Percentiles rank a stretch among this genome's conserved stretches.
These are phyloP conservation scores for Cryphonectria radicalis DNA, from an alignment of 2,329 filamentous ascomycete genomes.

Conservation along the genomic window DNA sequence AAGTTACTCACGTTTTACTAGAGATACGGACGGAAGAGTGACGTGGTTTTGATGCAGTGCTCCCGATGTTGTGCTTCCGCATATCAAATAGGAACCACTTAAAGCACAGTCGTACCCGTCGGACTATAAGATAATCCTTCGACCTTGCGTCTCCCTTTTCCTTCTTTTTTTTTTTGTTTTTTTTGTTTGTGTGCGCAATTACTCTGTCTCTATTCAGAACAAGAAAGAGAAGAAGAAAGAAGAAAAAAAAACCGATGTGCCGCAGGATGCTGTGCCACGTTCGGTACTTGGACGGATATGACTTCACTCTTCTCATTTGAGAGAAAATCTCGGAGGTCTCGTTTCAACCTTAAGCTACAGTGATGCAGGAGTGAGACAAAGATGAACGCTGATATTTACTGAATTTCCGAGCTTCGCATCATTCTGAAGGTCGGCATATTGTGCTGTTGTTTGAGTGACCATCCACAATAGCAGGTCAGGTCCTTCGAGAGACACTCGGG, in stretches of 20 bases:
- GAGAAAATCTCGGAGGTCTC: neutral
- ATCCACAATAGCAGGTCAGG: neutral
- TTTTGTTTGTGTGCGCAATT: too few relatives aligned
- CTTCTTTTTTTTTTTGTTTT: too few relatives aligned
- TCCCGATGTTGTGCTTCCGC: conserved; percentile 6
- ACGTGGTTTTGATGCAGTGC: conserved; percentile 20
- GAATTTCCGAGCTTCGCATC: neutral
- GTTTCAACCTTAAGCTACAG: neutral
- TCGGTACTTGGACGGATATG: conserved; percentile 20
- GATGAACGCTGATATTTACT: too few relatives aligned
- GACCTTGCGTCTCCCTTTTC: conserved; percentile 8
- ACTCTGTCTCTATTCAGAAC: neutral
- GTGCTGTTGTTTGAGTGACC: neutral
- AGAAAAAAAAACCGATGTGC: neutral
- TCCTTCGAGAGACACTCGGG: neutral
- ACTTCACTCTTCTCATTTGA: neutral
- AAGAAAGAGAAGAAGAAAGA: neutral
- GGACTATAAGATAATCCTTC: neutral
- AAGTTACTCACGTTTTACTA: neutral
- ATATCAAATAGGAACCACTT: neutral
- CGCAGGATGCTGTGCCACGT: conserved; percentile 12
- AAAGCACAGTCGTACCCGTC: conserved; percentile 21
- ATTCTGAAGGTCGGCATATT: neutral
- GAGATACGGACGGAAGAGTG: conserved; percentile 20
- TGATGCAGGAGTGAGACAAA: neutral